Conservation (phyloP, 2,329 filamentous ascomycete genomes). For the Remersonia thermophila region DNA sequence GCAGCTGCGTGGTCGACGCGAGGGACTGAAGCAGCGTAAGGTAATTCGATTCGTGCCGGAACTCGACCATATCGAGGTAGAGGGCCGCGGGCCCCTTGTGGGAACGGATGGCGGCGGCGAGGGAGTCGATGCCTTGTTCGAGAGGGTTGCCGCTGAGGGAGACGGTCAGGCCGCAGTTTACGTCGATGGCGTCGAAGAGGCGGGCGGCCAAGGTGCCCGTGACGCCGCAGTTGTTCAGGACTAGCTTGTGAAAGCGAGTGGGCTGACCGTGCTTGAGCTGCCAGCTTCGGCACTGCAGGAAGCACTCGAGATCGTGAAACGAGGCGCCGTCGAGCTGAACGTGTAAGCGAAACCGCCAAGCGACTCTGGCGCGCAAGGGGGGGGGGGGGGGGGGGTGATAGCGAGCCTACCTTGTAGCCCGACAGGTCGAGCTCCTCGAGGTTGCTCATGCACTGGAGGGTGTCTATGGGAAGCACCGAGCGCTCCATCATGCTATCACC, state of each 20-base stretch:
- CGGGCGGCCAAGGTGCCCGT: constrained; percentile 37
- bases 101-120: constrained; percentile 35
- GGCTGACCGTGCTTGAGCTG: constrained; percentile 10
- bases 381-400: too few relatives aligned
- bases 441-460: constrained; percentile 29
- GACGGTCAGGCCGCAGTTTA: constrained; percentile 34
- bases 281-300: constrained; percentile 22
- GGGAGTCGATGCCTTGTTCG: constrained; percentile 38
- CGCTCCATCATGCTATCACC: constrained; percentile 32
- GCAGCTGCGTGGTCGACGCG: constrained; percentile 36
- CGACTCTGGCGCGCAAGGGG: background rate
- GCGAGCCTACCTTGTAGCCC: constrained; percentile 36
- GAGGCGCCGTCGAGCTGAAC: constrained; percentile 37
- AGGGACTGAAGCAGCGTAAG: constrained; percentile 38
- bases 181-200: constrained; percentile 38
- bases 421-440: constrained; percentile 44
- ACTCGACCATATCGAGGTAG: constrained; percentile 46
- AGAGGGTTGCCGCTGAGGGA: constrained; percentile 40
- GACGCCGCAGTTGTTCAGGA: constrained; percentile 40
- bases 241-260: constrained; percentile 32
- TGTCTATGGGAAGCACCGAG: constrained; percentile 34
- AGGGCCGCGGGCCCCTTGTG: constrained; percentile 38
- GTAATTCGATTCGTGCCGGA: constrained; percentile 38
- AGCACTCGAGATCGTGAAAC: constrained; percentile 33
- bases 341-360: constrained; percentile 1